Conservation (phyloP, 345 rosid genomes). For the Hirschfeldia incana region DNA sequence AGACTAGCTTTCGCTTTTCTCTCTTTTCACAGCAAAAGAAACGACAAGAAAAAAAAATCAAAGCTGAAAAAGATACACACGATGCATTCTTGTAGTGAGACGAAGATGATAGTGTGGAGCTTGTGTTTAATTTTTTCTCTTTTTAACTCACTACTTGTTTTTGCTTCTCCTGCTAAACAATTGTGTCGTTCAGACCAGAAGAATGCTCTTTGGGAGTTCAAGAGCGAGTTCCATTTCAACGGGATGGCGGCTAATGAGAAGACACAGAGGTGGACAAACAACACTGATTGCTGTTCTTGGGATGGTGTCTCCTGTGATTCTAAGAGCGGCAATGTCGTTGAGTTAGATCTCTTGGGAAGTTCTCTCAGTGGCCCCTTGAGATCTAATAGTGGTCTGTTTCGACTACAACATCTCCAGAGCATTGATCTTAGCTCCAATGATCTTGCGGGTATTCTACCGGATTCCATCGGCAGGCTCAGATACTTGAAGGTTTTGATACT, state of each 20-base stretch:
- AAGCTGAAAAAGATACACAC: background rate
- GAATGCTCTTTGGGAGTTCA: constrained; percentile 27
- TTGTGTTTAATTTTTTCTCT: background rate
- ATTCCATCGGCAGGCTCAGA: too few relatives aligned
- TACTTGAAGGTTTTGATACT: background rate
- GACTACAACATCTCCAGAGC: background rate
- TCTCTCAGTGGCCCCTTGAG: background rate
- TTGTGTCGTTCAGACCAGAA: constrained; percentile 13
- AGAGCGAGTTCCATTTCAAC: constrained; percentile 1
- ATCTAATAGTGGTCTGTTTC: background rate
- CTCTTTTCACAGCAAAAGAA: background rate
- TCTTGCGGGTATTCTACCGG: background rate
- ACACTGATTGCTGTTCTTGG: background rate
- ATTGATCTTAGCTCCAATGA: background rate
- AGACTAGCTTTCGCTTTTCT: background rate
- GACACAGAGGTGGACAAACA: background rate
- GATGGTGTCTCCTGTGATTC: background rate
- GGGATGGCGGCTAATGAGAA: background rate
- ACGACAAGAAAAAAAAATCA: too few relatives aligned
- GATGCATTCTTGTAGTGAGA: background rate
- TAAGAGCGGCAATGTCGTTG: background rate
- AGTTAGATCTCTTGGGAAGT: background rate
- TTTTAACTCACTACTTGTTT: background rate
- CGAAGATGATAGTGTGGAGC: background rate
- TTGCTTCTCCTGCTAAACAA: constrained; percentile 1